Evolutionary conservation across 352 stramenopile species (phyloP), one percentile per base, ranked within the genome.

Genomic region (Achlya hypogyna): DNA sequence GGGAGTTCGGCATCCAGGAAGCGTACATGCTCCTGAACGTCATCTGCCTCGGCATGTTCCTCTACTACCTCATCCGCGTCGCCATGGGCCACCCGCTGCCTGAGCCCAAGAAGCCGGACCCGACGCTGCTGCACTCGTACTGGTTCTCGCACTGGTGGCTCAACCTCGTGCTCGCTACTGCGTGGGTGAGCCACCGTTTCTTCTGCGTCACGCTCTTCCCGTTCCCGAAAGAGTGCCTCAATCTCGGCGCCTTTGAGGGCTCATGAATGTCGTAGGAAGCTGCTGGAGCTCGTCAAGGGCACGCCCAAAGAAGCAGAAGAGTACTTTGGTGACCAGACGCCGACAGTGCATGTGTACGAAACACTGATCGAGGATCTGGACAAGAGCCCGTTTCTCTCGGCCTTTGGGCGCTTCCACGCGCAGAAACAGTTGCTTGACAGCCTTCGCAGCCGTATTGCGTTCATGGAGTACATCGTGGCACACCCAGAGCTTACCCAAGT

Each of bases 131-230:
- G 3, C 23, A 32, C 8, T 23, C 60, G 34, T 67, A 67, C 32
- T 47, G 38, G 23, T 67, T 67, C 25, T n/a, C n/a, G 20, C 60
- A 67, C 60, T 67, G 60, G 60, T 67, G 60, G 60, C 31, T 67
- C 29, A 42, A 49, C 20, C 49, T 53, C 22, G 42, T 67, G 10
- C 32, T 67, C 3, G 60, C 38, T 6, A 18, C 34, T n/a, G 60
- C 60, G 20, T 45, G 51, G 8, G 22, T 58, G 31, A 47, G 28
- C 10, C n/a, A 58, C 18, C 60, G 60, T 5, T 28, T 67, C 16
- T 59, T 67, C 59, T 32, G 51, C 16, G 18, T 58, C 29, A 58
- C n/a, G 9, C 34, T 67, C 18, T 67, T 67, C 59, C 38, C 60
- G 27, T 34, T 67, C 34, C 60, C 60, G 4, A 49, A 32, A n/a